Evolutionary conservation across 345 rosid genomes (phyloP).

Genomic region (Gossypium sturtianum): DNA sequence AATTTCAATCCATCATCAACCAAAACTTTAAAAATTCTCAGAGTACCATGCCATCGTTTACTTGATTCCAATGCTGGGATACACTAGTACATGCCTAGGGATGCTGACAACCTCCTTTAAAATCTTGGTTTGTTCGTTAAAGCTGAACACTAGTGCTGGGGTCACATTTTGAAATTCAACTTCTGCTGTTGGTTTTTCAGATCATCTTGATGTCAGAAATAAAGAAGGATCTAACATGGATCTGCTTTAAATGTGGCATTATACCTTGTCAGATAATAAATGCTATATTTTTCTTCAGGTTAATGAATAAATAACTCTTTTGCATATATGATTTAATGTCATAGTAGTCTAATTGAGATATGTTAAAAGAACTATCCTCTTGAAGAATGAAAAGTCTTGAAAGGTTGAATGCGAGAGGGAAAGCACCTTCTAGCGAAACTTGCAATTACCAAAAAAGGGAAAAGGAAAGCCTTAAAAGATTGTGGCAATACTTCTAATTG

Average conservation of each 20-base stretch:
- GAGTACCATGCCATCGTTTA: neutral
- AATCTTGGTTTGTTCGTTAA: neutral
- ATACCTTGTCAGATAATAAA: neutral
- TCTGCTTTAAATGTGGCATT: neutral
- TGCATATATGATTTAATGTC: neutral
- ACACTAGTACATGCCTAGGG: neutral
- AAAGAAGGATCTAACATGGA: neutral
- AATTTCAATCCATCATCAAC: neutral
- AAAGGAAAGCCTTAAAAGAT: neutral
- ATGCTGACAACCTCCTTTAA: neutral
- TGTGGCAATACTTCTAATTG: conserved; percentile 8
- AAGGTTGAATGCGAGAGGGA: neutral
- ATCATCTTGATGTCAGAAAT: neutral
- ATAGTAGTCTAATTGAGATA: neutral
- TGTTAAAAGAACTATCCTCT: neutral
- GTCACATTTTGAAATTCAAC: neutral
- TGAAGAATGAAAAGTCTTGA: neutral
- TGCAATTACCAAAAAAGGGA: neutral
- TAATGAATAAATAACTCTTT: neutral
- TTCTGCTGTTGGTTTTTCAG: neutral
- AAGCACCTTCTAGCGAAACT: neutral
- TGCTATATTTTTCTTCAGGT: neutral
- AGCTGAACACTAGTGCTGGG: neutral
- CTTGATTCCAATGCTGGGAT: neutral
- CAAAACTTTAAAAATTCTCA: neutral